A percentile compares a stretch with the other conserved stretches of the same genome.
These are phyloP conservation scores for Pisolithus tinctorius DNA, from an alignment of 768 basidiomycete genomes.

Conservation along the genomic window DNA sequence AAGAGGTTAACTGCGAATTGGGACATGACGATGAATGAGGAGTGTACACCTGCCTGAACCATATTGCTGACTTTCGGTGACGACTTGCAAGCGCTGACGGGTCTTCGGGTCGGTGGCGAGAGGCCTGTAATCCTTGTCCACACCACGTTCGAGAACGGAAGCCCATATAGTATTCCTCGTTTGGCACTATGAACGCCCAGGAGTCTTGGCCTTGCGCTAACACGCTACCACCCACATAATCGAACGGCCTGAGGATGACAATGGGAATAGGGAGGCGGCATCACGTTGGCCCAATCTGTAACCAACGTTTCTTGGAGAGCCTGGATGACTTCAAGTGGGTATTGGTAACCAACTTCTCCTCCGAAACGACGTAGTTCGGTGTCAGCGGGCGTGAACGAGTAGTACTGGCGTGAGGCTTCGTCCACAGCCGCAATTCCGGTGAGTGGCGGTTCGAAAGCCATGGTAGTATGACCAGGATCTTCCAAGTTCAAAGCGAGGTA, in stretches of 20 bases:
- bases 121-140: constrained; percentile 8
- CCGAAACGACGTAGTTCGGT: not conserved
- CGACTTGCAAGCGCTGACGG: not conserved
- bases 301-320: constrained; percentile 7
- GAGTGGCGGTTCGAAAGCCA: not conserved
- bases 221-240: constrained; percentile 6
- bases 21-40: constrained; percentile 11
- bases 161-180: constrained; percentile 11
- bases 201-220: constrained; percentile 3
- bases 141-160: constrained; percentile 7
- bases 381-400: not conserved
- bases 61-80: not conserved
- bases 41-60: constrained; percentile 7
- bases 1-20: constrained; percentile 23
- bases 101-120: not conserved
- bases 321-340: constrained; percentile 6
- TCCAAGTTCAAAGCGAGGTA: too few relatives aligned
- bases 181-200: constrained; percentile 5
- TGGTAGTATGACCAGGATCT: not conserved
- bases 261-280: constrained; percentile 17
- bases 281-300: constrained; percentile 4
- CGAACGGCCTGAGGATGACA: constrained; percentile 12
- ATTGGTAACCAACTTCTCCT: not conserved
- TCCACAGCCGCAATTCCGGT: constrained; percentile 3
- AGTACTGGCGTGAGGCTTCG: constrained; percentile 6